Percentiles rank a stretch among this genome's conserved stretches.
Evolutionary conservation across 2,329 filamentous ascomycete species (phyloP).

Genomic region (Myotisia sp.): DNA sequence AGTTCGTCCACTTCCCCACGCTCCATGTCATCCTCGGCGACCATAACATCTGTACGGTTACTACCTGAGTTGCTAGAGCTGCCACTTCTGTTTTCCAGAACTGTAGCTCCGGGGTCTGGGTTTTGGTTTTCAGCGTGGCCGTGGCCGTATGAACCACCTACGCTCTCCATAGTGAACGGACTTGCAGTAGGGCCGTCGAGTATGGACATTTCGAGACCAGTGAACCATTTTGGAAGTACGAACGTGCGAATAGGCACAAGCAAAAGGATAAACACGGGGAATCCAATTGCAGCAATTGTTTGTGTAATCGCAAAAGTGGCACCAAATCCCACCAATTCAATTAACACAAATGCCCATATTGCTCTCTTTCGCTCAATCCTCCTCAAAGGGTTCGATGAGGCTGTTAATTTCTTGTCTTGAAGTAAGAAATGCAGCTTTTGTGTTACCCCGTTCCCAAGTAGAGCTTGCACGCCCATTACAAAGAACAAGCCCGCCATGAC

Average conservation of each 20-base stretch:
- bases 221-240: conserved; percentile 49
- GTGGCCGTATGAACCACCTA: conserved; percentile 47
- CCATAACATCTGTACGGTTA: conserved; percentile 17
- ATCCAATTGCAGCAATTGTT: conserved; percentile 68
- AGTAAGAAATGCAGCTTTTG: conserved; percentile 56
- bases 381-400: conserved; percentile 43
- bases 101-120: not conserved
- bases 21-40: conserved; percentile 29
- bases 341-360: conserved; percentile 56
- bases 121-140: conserved; percentile 16
- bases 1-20: conserved; percentile 29
- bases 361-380: conserved; percentile 46
- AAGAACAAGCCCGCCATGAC: conserved; percentile 73
- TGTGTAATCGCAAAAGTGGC: conserved; percentile 73
- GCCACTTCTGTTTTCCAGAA: too few species aligned
- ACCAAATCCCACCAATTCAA: conserved; percentile 57
- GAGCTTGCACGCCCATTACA: conserved; percentile 67
- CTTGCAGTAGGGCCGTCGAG: conserved; percentile 64
- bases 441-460: conserved; percentile 64
- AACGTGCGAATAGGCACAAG: conserved; percentile 53
- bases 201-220: conserved; percentile 43
- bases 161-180: conserved; percentile 61
- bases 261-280: conserved; percentile 58
- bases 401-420: conserved; percentile 50
- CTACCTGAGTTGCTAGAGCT: too few species aligned